Conservation (phyloP, 768 basidiomycete genomes). For the Mycena galopus region DNA sequence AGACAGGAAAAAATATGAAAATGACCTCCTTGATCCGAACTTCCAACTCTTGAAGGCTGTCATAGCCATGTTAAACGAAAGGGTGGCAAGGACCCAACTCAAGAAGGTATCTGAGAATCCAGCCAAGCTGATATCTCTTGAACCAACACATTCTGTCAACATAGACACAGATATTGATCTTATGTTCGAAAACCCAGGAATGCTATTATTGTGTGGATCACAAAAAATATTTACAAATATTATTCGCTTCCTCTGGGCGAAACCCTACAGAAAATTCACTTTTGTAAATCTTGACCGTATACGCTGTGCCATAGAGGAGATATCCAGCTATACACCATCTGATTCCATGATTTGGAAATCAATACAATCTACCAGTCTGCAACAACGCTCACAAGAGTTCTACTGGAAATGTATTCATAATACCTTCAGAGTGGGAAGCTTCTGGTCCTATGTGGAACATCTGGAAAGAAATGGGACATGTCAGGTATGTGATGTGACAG, state of each 20-base stretch:
- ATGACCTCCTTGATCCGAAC: background rate
- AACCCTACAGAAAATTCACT: background rate
- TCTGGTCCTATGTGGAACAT: too few relatives aligned
- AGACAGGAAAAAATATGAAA: too few relatives aligned
- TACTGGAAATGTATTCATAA: background rate
- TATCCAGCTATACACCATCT: too few relatives aligned
- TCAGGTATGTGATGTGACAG: too few relatives aligned
- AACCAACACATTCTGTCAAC: background rate
- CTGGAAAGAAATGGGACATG: too few relatives aligned
- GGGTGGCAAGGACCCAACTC: background rate
- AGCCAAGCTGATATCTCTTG: background rate
- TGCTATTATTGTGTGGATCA: background rate
- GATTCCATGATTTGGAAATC: too few relatives aligned
- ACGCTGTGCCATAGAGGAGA: too few relatives aligned
- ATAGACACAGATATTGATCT: background rate
- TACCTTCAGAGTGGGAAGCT: background rate
- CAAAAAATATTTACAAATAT: background rate
- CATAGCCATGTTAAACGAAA: background rate
- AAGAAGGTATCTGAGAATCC: background rate
- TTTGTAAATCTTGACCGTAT: too few relatives aligned
- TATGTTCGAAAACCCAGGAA: background rate
- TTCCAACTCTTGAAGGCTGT: background rate
- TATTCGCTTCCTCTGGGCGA: background rate
- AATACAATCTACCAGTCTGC: background rate
- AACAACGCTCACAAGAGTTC: background rate